These are phyloP conservation scores for Citrullus colocynthis DNA, from an alignment of 306 rosid species.

Conservation along the genomic window DNA sequence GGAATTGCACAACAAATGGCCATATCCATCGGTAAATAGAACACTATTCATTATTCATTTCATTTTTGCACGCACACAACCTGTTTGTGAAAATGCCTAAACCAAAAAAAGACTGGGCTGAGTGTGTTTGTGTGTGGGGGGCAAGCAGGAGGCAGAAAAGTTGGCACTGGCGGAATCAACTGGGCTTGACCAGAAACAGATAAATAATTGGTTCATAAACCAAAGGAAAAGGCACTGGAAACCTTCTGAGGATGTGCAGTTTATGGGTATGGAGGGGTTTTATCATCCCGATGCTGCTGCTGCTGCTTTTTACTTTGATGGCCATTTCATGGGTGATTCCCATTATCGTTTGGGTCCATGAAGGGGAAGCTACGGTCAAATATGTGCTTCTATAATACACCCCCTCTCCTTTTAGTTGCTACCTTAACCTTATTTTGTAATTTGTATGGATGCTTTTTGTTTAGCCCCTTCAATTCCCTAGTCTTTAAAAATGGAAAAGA, in stretches of 20 bases:
- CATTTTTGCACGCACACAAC: background rate
- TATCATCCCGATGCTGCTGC: slow-evolving; percentile 48
- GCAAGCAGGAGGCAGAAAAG: slow-evolving; percentile 73
- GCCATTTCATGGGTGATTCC: slow-evolving; percentile 51
- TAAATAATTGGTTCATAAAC: slow-evolving; percentile 74
- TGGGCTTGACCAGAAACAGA: slow-evolving; percentile 48
- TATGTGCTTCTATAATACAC: background rate
- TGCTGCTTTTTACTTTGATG: slow-evolving; percentile 64
- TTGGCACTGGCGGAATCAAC: slow-evolving; percentile 93
- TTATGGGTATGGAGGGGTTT: slow-evolving; percentile 92
- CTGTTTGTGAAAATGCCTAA: background rate
- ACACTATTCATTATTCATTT: background rate
- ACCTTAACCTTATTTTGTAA: no score
- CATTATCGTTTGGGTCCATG: slow-evolving; percentile 79
- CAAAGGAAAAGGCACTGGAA: slow-evolving; percentile 99
- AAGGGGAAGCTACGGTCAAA: background rate
- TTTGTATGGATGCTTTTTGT: background rate
- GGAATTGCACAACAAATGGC: slow-evolving; percentile 98
- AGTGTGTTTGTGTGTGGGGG: background rate
- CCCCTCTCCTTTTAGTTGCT: background rate
- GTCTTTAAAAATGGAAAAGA: background rate
- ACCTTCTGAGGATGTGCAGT: slow-evolving; percentile 96
- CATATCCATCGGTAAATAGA: slow-evolving; percentile 81
- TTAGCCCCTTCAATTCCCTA: background rate
- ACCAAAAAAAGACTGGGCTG: background rate